phyloP scores from a whole-genome alignment of 371 early-diverging fungal species.

The Rhizopus microsporus region DNA sequence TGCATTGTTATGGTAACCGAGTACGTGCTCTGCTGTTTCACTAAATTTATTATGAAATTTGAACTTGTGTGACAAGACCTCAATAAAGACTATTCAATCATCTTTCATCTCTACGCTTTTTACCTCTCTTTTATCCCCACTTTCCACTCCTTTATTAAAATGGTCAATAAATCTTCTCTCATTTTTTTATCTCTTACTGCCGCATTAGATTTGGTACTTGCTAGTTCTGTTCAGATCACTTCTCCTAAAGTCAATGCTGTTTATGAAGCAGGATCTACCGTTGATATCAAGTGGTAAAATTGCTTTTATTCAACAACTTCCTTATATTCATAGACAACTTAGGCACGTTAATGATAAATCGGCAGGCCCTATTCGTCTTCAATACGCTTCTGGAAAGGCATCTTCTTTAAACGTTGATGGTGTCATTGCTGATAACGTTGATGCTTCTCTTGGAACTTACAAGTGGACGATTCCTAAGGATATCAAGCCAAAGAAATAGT shows the following conservation, averaged over 20 bases:
- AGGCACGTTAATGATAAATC: slow-evolving; percentile 21
- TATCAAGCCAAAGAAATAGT: slow-evolving; percentile 38
- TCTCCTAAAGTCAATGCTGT: slow-evolving; percentile 33
- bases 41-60: slow-evolving; percentile 22
- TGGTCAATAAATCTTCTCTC: slow-evolving; percentile 18
- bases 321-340: not conserved
- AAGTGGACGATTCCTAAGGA: slow-evolving; percentile 39
- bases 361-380: slow-evolving; percentile 28
- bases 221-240: slow-evolving; percentile 30
- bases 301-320: not conserved
- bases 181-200: slow-evolving; percentile 17
- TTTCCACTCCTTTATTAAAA: slow-evolving; percentile 1
- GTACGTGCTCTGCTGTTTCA: slow-evolving; percentile 13
- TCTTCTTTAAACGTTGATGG: slow-evolving; percentile 35
- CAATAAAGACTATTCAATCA: slow-evolving; percentile 7
- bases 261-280: slow-evolving; percentile 35
- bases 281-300: slow-evolving; percentile 43
- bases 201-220: slow-evolving; percentile 22
- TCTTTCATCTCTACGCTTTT: not conserved
- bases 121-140: not conserved
- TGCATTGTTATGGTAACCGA: not conserved
- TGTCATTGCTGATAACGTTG: slow-evolving; percentile 38
- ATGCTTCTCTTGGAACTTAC: slow-evolving; percentile 33
- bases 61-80: not conserved
- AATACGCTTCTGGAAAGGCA: slow-evolving; percentile 48